Evolutionary conservation across 2,329 filamentous ascomycete species (phyloP), one percentile per base, ranked within the genome.

Genomic region (Podosphaera xanthii): DNA sequence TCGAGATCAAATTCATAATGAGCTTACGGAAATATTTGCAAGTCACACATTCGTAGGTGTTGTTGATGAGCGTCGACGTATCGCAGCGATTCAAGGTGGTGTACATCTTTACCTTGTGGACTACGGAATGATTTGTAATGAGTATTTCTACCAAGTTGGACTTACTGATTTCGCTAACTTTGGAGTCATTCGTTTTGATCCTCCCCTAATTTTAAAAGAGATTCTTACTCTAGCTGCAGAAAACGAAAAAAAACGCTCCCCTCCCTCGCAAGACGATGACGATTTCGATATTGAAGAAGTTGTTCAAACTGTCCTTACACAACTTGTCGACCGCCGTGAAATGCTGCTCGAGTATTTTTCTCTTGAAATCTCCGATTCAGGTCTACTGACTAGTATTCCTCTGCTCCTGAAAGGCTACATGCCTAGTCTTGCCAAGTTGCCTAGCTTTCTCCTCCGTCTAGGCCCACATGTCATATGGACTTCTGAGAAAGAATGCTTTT

Each of bases 111-210:
- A 86, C 70, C 79, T 98, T 31, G 77, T 98, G 58, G 92, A 98
- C 71, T 98, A 98, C 67, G 92, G 89, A 9, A 82, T 91, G 69
- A 74, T 86, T 0, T 86, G 82, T 69, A 86, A 82, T 62, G 91
- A 97, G 66, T 94, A 91, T 70, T 94, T 97, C 70, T 98, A 98
- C 72, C 92, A 98, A 71, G 73, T 97, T 30, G 91, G 89, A 0
- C 77, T 98, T 42, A 94, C 89, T 0, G 89, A 98, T 68, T 98
- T 98, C 71, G 88, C 86, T 1, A 98, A 98, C 69, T 96, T 95
- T 67, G 92, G 92, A 2, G 71, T 76, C 31, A 89, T 98, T 60
- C 81, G 80, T 9, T 88, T 98, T 66, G 79, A 82, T 56, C 86
- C 88, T 1, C 78, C 88, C 0, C 77, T 96, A 0, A 76, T 81